Conservation (phyloP, 257 asterid genomes). For the Capsicum pubescens region DNA sequence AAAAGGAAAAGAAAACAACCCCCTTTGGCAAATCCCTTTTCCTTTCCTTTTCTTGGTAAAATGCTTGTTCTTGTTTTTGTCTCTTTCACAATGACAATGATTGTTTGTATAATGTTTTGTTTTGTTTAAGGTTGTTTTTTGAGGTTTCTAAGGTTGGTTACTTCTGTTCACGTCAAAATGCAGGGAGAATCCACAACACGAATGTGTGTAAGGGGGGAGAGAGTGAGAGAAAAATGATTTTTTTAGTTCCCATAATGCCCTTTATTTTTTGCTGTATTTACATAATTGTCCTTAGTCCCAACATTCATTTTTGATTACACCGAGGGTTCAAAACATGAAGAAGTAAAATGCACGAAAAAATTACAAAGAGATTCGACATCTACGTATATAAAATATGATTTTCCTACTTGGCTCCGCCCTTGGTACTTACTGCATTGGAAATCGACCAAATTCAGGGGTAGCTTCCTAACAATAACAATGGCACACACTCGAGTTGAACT, state of each 20-base stretch:
- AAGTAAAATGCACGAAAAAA: too few relatives aligned
- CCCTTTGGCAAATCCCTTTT: conserved; percentile 28
- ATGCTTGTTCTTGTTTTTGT: neutral
- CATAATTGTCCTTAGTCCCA: neutral
- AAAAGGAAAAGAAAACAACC: conserved; percentile 36
- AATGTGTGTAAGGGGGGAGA: conserved; percentile 32
- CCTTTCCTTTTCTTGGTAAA: conserved; percentile 1
- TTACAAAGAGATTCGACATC: too few relatives aligned
- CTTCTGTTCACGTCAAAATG: conserved; percentile 38
- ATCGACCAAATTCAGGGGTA: too few relatives aligned
- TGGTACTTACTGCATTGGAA: too few relatives aligned
- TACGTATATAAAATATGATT: neutral
- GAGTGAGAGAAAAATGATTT: neutral
- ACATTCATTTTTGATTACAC: too few relatives aligned
- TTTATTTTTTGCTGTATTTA: neutral
- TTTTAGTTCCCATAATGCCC: conserved; percentile 8
- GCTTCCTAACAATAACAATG: too few relatives aligned
- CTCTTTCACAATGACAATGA: neutral
- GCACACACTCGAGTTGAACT: too few relatives aligned
- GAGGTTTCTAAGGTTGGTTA: conserved; percentile 28
- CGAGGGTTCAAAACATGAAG: too few relatives aligned
- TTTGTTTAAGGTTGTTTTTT: conserved; percentile 10
- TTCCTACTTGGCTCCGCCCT: too few relatives aligned
- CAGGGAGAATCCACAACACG: conserved; percentile 36
- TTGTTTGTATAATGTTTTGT: neutral